These are phyloP conservation scores for Copromyces sp. DNA, from an alignment of 495 filamentous ascomycete genomes.

Conservation along the genomic window DNA sequence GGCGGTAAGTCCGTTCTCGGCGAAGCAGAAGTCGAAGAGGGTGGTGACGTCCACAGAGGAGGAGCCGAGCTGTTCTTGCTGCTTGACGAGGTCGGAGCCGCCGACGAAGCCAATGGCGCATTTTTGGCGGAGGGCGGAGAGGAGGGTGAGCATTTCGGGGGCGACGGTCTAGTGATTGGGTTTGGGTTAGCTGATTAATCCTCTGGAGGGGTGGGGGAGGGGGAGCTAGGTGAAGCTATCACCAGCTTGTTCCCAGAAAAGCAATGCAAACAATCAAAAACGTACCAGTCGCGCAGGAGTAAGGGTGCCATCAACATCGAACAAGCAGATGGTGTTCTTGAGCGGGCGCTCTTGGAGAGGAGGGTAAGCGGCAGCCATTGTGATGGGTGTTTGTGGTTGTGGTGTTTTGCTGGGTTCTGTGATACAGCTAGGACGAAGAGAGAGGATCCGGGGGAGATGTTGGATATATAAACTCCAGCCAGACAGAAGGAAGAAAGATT, in stretches of 20 bases:
- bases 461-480: background rate
- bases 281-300: constrained; percentile 64
- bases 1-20: constrained; percentile 92
- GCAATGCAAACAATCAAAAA: constrained; percentile 3
- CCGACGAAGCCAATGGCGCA: constrained; percentile 88
- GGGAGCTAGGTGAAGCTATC: background rate
- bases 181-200: constrained; percentile 1
- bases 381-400: constrained; percentile 5
- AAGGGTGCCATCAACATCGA: constrained; percentile 88
- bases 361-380: constrained; percentile 45
- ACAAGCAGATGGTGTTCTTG: constrained; percentile 82
- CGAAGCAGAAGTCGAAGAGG: constrained; percentile 93
- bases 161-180: constrained; percentile 42
- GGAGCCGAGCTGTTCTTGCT: constrained; percentile 87
- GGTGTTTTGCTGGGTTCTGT: background rate
- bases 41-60: constrained; percentile 50
- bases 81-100: constrained; percentile 79
- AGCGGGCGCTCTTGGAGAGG: constrained; percentile 70
- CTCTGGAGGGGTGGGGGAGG: background rate
- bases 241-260: background rate
- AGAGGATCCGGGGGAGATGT: background rate
- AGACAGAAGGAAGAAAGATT: background rate
- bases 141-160: constrained; percentile 73
- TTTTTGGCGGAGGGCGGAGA: constrained; percentile 71
- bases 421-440: background rate